Evolutionary conservation across 768 basidiomycete genomes (phyloP), one percentile per base, ranked within the genome.

Genomic region (Vararia minispora): DNA sequence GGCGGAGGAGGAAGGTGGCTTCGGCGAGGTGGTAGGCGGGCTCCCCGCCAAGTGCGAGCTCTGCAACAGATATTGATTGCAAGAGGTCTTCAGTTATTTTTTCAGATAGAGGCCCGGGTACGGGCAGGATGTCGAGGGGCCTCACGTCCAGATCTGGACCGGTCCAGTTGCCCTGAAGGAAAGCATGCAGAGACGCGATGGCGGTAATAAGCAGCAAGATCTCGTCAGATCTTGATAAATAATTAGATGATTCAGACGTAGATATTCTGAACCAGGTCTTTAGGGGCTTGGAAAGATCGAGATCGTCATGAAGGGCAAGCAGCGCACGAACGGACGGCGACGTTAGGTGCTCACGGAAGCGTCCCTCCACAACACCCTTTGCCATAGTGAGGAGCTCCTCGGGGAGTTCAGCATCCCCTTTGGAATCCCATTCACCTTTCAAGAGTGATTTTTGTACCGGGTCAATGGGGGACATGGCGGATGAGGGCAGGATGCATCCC

Each of bases 91-190:
- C 51, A 29, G 64, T 62, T 21, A 61, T 25, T 13, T 39, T n/a
- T 37, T 57, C 38, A 20, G 56, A 39, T n/a, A 50, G 32, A 23
- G 55, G 45, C 21, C 49, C 47, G 28, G 63, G 50, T 33, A 66
- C 47, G 18, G 57, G 31, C 49, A 69, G 52, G 33, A 66, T 36
- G 25, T 62, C 64, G 47, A 60, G 49, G 31, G 69, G 54, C 45
- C 59, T 57, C 44, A 91, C 56, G 42, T 76, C 63, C 29, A 95
- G 69, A 50, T 84, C 71, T 2, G 95, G 95, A 5, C 95, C 95
- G 0, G 92, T 97, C 90, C 91, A 99, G 59, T 99, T 99, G 21
- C 66, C 69, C 56, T 99, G 95, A 4, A 91, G 66, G 62, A 92
- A 99, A 0, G 86, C 76, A 46, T 95, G 89, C 17, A 97, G 65